Evolutionary conservation across 2,329 filamentous ascomycete species (phyloP).

Genomic region (Beauveria varroae): DNA sequence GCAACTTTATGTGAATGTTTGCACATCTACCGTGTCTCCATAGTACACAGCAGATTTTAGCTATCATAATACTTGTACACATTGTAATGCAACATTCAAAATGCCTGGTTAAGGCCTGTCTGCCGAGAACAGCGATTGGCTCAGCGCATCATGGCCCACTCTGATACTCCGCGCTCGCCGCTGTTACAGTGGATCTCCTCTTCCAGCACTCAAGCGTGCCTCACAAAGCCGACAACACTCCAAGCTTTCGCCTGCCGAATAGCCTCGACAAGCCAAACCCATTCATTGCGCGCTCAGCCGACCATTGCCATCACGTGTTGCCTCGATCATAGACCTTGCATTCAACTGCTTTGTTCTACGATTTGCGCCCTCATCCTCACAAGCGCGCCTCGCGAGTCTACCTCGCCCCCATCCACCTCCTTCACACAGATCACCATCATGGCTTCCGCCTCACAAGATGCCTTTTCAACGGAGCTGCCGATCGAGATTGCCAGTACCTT

Average conservation of each 20-base stretch:
- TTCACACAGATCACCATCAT: constrained; percentile 29
- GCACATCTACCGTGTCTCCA: no score
- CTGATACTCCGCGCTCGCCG: no score
- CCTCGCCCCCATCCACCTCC: neutral
- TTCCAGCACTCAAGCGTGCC: no score
- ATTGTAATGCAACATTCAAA: no score
- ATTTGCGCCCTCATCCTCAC: neutral
- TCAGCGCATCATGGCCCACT: no score
- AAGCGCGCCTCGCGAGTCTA: neutral
- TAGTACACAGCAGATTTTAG: no score
- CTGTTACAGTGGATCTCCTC: neutral
- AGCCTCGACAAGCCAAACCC: neutral
- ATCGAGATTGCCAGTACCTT: constrained; percentile 69
- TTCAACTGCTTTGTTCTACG: no score
- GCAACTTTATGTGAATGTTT: no score
- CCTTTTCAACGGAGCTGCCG: constrained; percentile 31
- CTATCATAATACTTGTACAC: no score
- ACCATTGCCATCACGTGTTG: neutral
- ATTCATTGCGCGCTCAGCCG: neutral
- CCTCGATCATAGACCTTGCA: neutral
- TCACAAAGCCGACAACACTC: no score
- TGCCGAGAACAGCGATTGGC: no score
- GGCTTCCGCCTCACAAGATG: constrained; percentile 31
- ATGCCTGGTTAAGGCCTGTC: no score
- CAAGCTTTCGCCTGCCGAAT: neutral